phyloP scores from a whole-genome alignment of 2,329 filamentous ascomycete species.

The Sarocladium strictum region DNA sequence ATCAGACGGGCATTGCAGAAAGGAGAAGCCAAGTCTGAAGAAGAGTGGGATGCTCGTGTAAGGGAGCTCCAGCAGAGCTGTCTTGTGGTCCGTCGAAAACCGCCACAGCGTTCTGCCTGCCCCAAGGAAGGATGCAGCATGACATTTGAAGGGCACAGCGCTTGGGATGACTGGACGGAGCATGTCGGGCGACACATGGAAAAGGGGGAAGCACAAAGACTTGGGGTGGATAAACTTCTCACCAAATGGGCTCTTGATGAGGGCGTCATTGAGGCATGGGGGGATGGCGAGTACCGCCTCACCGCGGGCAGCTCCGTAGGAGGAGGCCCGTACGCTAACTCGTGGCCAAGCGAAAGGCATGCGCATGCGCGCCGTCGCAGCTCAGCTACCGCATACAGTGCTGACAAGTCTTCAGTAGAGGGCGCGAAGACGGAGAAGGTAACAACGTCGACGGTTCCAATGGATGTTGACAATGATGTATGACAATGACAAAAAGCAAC shows the following conservation, averaged over 20 bases:
- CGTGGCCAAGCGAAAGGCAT: constrained; percentile 14
- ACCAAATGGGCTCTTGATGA: constrained; percentile 59
- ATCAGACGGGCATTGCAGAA: constrained; percentile 53
- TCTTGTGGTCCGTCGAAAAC: constrained; percentile 59
- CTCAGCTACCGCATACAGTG: neutral
- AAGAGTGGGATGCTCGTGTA: constrained; percentile 59
- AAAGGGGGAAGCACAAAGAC: constrained; percentile 52
- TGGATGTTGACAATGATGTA: constrained; percentile 7
- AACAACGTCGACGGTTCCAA: neutral
- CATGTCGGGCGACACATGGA: constrained; percentile 90
- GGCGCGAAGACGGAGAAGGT: neutral
- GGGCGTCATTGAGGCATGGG: constrained; percentile 53
- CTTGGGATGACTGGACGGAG: constrained; percentile 90
- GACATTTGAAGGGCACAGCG: constrained; percentile 63
- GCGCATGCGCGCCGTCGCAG: constrained; percentile 1
- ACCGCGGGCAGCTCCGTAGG: neutral
- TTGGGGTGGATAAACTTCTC: constrained; percentile 53
- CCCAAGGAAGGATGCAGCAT: constrained; percentile 65
- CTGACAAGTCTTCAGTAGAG: neutral
- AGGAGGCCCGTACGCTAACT: constrained; percentile 10
- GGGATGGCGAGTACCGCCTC: constrained; percentile 51
- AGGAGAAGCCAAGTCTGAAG: constrained; percentile 51
- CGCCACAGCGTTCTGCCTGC: constrained; percentile 67
- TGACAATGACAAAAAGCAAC: neutral
- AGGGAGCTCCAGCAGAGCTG: constrained; percentile 70